Percentiles rank a stretch among this genome's conserved stretches.
Evolutionary conservation across 2,329 filamentous ascomycete genomes (phyloP).

Genomic region (Exophiala alcalophila): DNA sequence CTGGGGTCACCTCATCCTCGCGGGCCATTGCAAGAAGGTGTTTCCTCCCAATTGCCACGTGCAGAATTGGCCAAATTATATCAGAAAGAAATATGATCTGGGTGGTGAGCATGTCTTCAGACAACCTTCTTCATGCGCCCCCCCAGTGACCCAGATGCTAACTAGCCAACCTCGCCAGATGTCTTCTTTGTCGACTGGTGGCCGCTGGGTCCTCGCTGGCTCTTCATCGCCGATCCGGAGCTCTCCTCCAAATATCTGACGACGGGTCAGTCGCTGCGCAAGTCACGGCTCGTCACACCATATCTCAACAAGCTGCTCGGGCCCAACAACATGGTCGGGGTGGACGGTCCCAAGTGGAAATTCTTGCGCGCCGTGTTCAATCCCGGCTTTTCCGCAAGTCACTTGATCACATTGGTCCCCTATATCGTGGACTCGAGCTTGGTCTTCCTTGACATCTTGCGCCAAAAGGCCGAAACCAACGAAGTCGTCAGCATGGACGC

Average conservation of each 20-base stretch:
- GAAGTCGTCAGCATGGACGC: constrained; percentile 33
- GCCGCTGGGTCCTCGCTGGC: constrained; percentile 29
- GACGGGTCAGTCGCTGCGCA: constrained; percentile 28
- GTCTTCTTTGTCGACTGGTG: constrained; percentile 32
- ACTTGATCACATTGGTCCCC: constrained; percentile 33
- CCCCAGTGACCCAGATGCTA: no score
- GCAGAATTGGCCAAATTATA: constrained; percentile 27
- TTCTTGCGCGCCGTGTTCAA: constrained; percentile 34
- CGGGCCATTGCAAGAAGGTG: constrained; percentile 20
- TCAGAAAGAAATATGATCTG: constrained; percentile 29
- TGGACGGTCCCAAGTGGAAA: constrained; percentile 34
- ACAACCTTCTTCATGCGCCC: no score
- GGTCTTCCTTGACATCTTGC: constrained; percentile 30
- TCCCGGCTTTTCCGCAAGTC: constrained; percentile 33
- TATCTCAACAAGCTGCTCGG: constrained; percentile 27
- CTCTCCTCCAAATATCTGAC: constrained; percentile 26
- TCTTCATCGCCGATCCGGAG: constrained; percentile 28
- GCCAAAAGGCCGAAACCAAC: constrained; percentile 21
- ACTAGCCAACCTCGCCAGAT: no score
- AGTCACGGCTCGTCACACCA: constrained; percentile 16
- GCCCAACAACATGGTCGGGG: constrained; percentile 26
- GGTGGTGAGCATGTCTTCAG: constrained; percentile 20
- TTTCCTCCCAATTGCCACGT: constrained; percentile 28
- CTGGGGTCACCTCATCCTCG: constrained; percentile 30
- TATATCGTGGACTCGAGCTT: constrained; percentile 33